Evolutionary conservation across 2,329 filamentous ascomycete species (phyloP).

Genomic region (Annulohypoxylon truncatum): DNA sequence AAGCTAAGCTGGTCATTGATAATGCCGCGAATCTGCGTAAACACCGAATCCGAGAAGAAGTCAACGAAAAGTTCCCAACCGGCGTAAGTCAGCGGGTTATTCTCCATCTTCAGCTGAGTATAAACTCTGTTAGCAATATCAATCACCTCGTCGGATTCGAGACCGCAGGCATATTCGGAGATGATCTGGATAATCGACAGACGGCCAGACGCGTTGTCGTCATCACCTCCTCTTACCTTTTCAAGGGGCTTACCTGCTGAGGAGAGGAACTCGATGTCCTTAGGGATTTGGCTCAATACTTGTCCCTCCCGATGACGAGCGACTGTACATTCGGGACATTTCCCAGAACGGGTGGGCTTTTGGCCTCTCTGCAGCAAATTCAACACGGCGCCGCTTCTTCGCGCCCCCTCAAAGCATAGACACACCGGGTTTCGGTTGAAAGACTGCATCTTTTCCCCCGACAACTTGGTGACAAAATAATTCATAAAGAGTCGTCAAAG

Average conservation of each 20-base stretch:
- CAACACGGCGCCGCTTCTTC: neutral
- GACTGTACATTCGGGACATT: conserved; percentile 12
- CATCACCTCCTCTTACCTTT: conserved; percentile 11
- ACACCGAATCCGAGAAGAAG: neutral
- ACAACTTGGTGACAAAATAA: neutral
- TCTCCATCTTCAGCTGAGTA: conserved; percentile 32
- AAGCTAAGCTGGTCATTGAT: conserved; percentile 15
- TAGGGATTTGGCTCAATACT: neutral
- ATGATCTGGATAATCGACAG: conserved; percentile 18
- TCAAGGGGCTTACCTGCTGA: neutral
- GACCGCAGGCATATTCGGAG: neutral
- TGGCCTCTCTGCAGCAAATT: neutral
- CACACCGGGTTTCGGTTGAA: neutral
- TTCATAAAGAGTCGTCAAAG: neutral
- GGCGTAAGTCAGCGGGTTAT: conserved; percentile 16
- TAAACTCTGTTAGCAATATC: conserved; percentile 25
- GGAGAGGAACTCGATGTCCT: neutral
- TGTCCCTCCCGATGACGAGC: conserved; percentile 17
- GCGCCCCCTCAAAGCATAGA: neutral
- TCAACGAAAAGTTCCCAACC: neutral
- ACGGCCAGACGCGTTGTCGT: conserved; percentile 14
- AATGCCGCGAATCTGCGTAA: neutral
- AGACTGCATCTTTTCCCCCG: neutral
- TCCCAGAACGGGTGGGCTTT: conserved; percentile 22
- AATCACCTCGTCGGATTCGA: conserved; percentile 20